These are phyloP conservation scores for Tolypocladium inflatum DNA, from an alignment of 2,329 filamentous ascomycete species.

Conservation along the genomic window DNA sequence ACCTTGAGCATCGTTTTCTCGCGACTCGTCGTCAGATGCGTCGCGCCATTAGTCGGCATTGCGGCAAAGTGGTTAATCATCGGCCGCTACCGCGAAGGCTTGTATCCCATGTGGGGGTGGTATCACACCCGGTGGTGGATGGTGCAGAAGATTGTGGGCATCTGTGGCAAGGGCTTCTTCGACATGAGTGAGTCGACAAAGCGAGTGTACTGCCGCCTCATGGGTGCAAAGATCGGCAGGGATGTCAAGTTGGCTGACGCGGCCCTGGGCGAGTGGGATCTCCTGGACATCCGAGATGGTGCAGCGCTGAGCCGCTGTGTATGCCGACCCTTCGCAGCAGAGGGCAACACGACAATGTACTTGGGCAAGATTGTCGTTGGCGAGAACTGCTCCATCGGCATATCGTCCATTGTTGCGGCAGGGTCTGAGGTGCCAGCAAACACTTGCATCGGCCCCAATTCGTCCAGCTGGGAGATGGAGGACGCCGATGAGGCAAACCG, in stretches of 20 bases:
- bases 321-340: constrained; percentile 42
- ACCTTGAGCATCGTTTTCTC: constrained; percentile 33
- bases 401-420: constrained; percentile 39
- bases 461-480: constrained; percentile 44
- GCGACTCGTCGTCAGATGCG: constrained; percentile 25
- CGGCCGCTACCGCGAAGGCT: constrained; percentile 39
- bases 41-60: constrained; percentile 38
- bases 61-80: constrained; percentile 44
- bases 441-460: constrained; percentile 45
- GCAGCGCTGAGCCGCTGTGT: constrained; percentile 37
- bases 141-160: constrained; percentile 40
- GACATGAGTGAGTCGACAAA: constrained; percentile 25
- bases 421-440: constrained; percentile 37
- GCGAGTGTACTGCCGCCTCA: constrained; percentile 36
- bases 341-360: constrained; percentile 50
- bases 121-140: constrained; percentile 53
- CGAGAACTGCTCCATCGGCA: constrained; percentile 34
- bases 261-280: constrained; percentile 44
- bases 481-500: constrained; percentile 38
- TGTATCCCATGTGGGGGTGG: constrained; percentile 49
- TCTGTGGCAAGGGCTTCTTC: constrained; percentile 39
- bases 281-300: constrained; percentile 42
- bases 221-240: constrained; percentile 43
- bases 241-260: constrained; percentile 37
- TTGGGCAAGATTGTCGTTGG: constrained; percentile 41